Evolutionary conservation across 129 eudicot genomes (phyloP).

Genomic region (Daucus carota): DNA sequence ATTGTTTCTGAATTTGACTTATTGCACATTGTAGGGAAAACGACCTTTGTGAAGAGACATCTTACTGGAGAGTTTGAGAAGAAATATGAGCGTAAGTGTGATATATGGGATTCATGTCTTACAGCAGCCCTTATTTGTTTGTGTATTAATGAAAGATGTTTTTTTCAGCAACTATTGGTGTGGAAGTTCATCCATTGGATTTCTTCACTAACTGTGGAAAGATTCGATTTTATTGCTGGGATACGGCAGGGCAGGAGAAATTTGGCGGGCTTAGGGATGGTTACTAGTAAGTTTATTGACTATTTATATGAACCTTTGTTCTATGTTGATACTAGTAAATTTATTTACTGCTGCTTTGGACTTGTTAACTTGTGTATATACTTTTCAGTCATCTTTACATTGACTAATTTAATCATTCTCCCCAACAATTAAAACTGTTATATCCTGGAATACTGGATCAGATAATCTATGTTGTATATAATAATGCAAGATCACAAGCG

Average conservation of each 20-base stretch:
- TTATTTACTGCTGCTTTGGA: not conserved
- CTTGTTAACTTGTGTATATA: not conserved
- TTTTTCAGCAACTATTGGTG: constrained; percentile 65
- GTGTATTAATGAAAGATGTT: not conserved
- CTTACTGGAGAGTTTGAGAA: constrained; percentile 80
- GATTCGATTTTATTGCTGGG: constrained; percentile 80
- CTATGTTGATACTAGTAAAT: not conserved
- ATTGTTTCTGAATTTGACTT: not conserved
- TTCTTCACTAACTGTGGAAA: constrained; percentile 78
- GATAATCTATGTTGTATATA: too few species aligned
- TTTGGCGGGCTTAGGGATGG: constrained; percentile 90
- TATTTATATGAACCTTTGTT: not conserved
- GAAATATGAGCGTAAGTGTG: constrained; percentile 67
- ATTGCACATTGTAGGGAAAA: constrained; percentile 43
- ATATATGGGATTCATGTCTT: not conserved
- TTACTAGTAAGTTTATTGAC: constrained; percentile 43
- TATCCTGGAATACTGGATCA: too few species aligned
- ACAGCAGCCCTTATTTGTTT: too few species aligned
- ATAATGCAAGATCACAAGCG: too few species aligned
- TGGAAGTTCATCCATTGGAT: constrained; percentile 83
- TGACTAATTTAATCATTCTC: too few species aligned
- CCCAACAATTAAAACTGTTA: too few species aligned
- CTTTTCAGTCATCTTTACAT: too few species aligned
- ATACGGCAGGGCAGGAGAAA: constrained; percentile 82
- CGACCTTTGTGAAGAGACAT: constrained; percentile 79